Conservation (phyloP, 2,329 filamentous ascomycete species). For the Pseudomassariella vexata region DNA sequence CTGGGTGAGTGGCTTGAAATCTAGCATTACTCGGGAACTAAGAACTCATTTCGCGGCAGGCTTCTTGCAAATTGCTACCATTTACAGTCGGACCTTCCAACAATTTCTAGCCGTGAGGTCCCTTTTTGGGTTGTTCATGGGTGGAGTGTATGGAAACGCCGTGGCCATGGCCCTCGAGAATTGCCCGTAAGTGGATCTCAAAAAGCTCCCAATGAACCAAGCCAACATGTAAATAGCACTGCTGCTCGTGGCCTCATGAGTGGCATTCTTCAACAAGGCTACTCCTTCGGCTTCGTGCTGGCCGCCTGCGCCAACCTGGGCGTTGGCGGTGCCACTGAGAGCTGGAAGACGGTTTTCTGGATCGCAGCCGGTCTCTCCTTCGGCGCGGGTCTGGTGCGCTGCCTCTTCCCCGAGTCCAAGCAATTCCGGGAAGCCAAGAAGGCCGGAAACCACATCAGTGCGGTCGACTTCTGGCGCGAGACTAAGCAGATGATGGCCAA, state of each 20-base stretch:
- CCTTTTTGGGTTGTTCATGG: constrained; percentile 75
- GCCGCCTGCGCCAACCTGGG: constrained; percentile 71
- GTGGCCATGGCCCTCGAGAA: constrained; percentile 74
- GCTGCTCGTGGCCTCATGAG: constrained; percentile 75
- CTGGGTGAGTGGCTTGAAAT: constrained; percentile 52
- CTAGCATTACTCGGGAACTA: constrained; percentile 45
- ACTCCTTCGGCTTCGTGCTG: constrained; percentile 73
- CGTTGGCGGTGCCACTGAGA: constrained; percentile 56
- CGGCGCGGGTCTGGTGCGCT: constrained; percentile 60
- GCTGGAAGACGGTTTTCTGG: constrained; percentile 75
- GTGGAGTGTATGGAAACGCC: constrained; percentile 73
- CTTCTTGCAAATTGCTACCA: constrained; percentile 65
- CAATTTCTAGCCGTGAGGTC: constrained; percentile 71
- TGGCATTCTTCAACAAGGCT: constrained; percentile 77
- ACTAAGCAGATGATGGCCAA: constrained; percentile 60
- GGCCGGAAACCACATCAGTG: constrained; percentile 43
- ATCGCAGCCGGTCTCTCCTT: constrained; percentile 63
- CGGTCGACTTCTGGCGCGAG: constrained; percentile 60
- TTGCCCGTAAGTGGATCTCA: constrained; percentile 57
- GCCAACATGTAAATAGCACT: constrained; percentile 31
- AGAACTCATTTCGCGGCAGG: constrained; percentile 31
- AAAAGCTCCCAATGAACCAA: too few relatives aligned
- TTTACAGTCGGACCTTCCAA: constrained; percentile 65
- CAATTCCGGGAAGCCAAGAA: constrained; percentile 69
- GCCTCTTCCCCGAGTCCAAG: constrained; percentile 66